phyloP scores from a whole-genome alignment of 305 asterid genomes.

The Solanum hybrid region DNA sequence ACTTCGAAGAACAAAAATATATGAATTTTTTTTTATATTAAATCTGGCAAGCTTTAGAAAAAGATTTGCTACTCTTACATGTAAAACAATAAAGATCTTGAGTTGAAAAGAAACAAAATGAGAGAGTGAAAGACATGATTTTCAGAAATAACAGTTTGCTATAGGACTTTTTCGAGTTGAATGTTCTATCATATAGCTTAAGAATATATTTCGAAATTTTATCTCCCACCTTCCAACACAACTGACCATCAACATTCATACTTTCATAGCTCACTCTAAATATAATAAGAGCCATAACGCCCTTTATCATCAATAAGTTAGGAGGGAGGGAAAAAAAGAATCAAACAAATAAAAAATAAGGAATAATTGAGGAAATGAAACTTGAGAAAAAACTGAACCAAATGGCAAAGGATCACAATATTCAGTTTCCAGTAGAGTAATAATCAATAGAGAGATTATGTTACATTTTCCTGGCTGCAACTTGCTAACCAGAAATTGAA shows the following conservation, averaged over 20 bases:
- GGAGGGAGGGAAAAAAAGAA: neutral
- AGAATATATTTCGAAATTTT: neutral
- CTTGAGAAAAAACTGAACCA: neutral
- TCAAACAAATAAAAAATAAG: neutral
- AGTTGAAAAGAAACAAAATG: neutral
- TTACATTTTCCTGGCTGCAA: neutral
- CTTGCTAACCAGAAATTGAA: neutral
- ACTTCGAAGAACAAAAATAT: neutral
- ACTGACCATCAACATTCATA: neutral
- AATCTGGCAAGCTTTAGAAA: neutral
- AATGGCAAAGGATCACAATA: neutral
- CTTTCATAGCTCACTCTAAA: neutral
- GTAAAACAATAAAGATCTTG: neutral
- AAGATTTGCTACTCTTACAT: neutral
- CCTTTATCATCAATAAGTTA: neutral
- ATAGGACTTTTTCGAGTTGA: neutral
- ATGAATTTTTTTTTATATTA: neutral
- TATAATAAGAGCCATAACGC: neutral
- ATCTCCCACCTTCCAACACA: neutral
- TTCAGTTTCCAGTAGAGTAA: neutral
- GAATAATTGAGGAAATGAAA: neutral
- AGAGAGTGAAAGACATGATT: neutral
- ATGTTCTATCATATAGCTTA: neutral
- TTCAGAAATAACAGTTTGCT: neutral
- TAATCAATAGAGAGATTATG: neutral